Percentiles rank a stretch among this genome's conserved stretches.
These are phyloP conservation scores for Marchantia paleacea DNA, from an alignment of 225 moss, liverwort and hornwort species.

Conservation along the genomic window DNA sequence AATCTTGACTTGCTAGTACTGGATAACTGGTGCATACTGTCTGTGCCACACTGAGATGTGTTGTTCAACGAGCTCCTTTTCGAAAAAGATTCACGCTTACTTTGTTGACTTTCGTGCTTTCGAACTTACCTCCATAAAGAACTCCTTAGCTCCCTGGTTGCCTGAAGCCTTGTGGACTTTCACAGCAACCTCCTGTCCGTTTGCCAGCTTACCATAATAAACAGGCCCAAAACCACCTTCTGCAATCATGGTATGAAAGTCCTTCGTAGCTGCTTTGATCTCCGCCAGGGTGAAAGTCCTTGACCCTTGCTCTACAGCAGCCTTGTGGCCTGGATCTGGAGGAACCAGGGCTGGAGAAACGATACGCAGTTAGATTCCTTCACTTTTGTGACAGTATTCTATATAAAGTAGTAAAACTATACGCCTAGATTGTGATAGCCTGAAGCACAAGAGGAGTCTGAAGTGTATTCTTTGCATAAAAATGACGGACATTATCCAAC, in stretches of 20 bases:
- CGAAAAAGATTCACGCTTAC: no score
- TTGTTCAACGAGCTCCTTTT: no score
- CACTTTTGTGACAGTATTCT: no score
- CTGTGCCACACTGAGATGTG: no score
- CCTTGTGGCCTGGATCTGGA: not conserved
- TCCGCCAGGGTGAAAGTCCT: conserved; percentile 27
- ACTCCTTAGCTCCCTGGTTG: conserved; percentile 51
- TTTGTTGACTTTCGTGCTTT: no score
- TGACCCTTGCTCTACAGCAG: not conserved
- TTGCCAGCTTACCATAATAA: conserved; percentile 49
- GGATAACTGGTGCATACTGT: no score
- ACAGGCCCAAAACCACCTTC: conserved; percentile 53
- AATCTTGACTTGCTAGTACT: not conserved
- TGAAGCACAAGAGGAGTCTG: no score
- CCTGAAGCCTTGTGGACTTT: conserved; percentile 42
- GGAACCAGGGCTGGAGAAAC: not conserved
- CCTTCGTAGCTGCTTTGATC: conserved; percentile 32
- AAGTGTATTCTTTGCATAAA: no score
- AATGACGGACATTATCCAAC: no score
- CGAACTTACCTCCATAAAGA: conserved; percentile 53
- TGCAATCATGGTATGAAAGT: conserved; percentile 39
- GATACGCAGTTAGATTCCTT: not conserved
- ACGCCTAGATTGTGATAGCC: no score
- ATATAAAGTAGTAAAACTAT: no score
- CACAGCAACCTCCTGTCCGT: conserved; percentile 57